phyloP scores from a whole-genome alignment of 2,329 filamentous ascomycete genomes.

The Pseudophaeomoniella oleicola region DNA sequence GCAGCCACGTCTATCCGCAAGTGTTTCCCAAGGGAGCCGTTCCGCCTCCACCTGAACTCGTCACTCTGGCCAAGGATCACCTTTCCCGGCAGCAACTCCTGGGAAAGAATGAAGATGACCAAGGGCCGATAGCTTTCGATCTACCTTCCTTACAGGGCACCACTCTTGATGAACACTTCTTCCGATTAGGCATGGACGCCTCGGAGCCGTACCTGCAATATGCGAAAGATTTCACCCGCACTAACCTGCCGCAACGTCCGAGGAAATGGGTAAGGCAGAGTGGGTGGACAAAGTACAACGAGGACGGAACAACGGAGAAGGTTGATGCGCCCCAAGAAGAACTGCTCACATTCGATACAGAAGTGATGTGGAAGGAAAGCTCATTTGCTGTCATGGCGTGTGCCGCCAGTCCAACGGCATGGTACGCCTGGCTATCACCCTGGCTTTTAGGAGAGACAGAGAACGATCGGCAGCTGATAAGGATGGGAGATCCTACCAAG shows the following conservation, averaged over 20 bases:
- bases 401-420: constrained; percentile 72
- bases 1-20: constrained; percentile 66
- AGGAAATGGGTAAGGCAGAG: constrained; percentile 64
- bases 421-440: constrained; percentile 96
- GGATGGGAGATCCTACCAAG: constrained; percentile 61
- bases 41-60: constrained; percentile 47
- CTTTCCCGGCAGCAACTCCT: constrained; percentile 71
- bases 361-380: constrained; percentile 90
- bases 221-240: constrained; percentile 59
- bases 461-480: constrained; percentile 66
- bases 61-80: constrained; percentile 70
- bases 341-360: constrained; percentile 85
- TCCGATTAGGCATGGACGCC: constrained; percentile 70
- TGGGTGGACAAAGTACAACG: constrained; percentile 88
- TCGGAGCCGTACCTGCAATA: constrained; percentile 68
- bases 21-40: constrained; percentile 49
- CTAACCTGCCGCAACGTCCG: constrained; percentile 42
- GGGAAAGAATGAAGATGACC: constrained; percentile 73
- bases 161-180: constrained; percentile 86
- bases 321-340: constrained; percentile 66
- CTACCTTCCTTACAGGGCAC: constrained; percentile 64
- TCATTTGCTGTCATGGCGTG: constrained; percentile 95
- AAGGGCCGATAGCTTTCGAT: constrained; percentile 68
- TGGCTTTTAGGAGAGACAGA: constrained; percentile 79
- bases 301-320: constrained; percentile 55